Evolutionary conservation across 805 yeast genomes (phyloP), one percentile per base, ranked within the genome.

Genomic region (Pichia ethanolica): DNA sequence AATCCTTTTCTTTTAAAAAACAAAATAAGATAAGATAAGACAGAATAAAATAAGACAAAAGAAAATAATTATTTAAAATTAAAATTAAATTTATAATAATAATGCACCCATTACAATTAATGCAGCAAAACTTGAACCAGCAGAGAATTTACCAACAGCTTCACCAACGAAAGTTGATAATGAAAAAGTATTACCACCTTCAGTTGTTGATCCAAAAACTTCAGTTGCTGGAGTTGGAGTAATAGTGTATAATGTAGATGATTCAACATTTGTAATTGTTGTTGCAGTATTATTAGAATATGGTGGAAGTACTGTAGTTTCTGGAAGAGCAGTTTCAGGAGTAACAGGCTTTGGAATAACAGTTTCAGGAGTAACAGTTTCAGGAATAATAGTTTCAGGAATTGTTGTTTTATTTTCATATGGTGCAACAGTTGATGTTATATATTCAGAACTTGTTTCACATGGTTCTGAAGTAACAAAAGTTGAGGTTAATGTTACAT

Each of bases 151-250:
- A 30, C 10, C 45, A 14, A 8, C 30, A n/a, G 50, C 49, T 14
- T 32, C 45, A 33, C 47, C 53, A 20, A 34, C 12, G 39, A 8
- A 49, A 5, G 44, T 45, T 4, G 52, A 45, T n/a, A n/a, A 38
- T 10, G 41, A 14, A 28, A 38, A 12, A 14, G 41, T 11, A 37
- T 26, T 37, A 20, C 20, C 20, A 20, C 20, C 20, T n/a, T 37
- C 39, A 37, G 39, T 11, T 37, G 39, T n/a, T 9, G 9, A n/a
- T 12, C 25, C 39, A 37, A 26, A 8, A 8, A 9, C 39, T 14
- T 9, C 14, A 37, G 14, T 10, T 37, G 39, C 26, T 4, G 39
- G 8, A 11, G 39, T n/a, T 37, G 39, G 39, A n/a, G 20, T 2
- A 20, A 20, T 20, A 20, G 20, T 20, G 20, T 20, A 3, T 20